Evolutionary conservation across 2,329 filamentous ascomycete genomes (phyloP).

Genomic region (Fusarium burgessii): DNA sequence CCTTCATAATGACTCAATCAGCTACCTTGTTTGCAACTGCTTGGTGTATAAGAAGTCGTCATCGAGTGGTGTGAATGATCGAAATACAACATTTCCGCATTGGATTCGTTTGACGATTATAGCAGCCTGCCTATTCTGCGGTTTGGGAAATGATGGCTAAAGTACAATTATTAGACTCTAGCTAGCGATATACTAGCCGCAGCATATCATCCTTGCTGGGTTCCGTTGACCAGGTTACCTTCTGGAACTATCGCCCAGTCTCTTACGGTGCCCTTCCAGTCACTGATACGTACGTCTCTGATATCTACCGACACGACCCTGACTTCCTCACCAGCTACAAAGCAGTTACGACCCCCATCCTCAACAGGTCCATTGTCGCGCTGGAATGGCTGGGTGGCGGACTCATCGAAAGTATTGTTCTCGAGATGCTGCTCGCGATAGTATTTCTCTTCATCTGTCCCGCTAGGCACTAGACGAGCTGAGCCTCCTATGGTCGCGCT

Average conservation of each 20-base stretch:
- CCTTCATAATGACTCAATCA: too few relatives aligned
- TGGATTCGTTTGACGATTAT: neutral
- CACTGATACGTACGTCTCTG: slow-evolving; percentile 86
- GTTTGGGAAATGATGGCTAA: neutral
- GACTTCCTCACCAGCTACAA: slow-evolving; percentile 85
- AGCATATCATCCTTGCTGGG: slow-evolving; percentile 38
- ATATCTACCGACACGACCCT: slow-evolving; percentile 89
- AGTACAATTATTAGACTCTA: slow-evolving; percentile 13
- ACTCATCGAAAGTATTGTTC: slow-evolving; percentile 88
- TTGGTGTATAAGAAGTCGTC: too few relatives aligned
- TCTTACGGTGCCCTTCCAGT: slow-evolving; percentile 93
- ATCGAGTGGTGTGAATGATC: neutral
- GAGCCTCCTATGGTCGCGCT: slow-evolving; percentile 93
- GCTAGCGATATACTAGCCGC: neutral
- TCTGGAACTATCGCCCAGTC: slow-evolving; percentile 73
- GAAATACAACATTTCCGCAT: neutral
- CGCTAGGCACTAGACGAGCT: slow-evolving; percentile 77
- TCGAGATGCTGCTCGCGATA: slow-evolving; percentile 86
- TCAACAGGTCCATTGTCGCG: slow-evolving; percentile 54
- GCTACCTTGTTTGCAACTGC: too few relatives aligned
- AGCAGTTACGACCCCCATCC: slow-evolving; percentile 70
- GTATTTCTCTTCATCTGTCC: slow-evolving; percentile 85
- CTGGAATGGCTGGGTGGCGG: slow-evolving; percentile 52
- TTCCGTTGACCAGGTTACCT: slow-evolving; percentile 56
- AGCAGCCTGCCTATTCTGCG: neutral